Evolutionary conservation across 2,329 filamentous ascomycete genomes (phyloP), one percentile per base, ranked within the genome.

Genomic region (Decorospora gaudefroyi): DNA sequence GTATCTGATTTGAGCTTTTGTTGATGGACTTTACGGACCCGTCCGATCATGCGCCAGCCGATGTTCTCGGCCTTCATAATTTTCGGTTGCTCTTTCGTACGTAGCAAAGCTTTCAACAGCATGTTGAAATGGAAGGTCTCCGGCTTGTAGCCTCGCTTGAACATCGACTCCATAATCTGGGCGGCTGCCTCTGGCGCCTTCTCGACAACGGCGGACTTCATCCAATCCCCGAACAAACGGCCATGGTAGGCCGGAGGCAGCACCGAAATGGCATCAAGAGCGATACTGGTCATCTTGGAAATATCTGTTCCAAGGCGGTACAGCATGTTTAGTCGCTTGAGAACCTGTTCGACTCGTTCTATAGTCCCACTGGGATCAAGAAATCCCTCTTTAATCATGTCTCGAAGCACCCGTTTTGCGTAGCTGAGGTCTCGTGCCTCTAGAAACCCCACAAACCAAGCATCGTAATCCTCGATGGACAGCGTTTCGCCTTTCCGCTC

Each of bases 141-240:
- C 2, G 88, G 84, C 44, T 77, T 76, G 22, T 90, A 79, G 1
- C 83, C 83, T 57, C 80, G 82, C 38, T 80, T 76, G 56, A 84
- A 82, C 86, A 95, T 92, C 51, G 90, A 78, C 10, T 86, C 79
- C 18, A 93, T 75, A 6, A 95, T 88, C 47, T 82, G 81, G 38
- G 81, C 77, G 3, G 89, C 88, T 2, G 85, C 86, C 43, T 87
- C 80, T 3, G 69, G 62, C 4, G 59, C 71, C 62, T 59, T 78
- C 45, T 84, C 81, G 11, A 85, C 85, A 42, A 95, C 87, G 6
- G 95, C 80, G 35, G 87, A 83, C 69, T 92, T 92, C 62, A 95
- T 79, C 91, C 90, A 96, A 59, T 89, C 91, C 22, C 86, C 87
- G 55, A 90, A 87, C 69, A 96, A 88, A 70, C 90, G 92, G 51